These are phyloP conservation scores for Sisymbrium irio DNA, from an alignment of 345 rosid genomes.

Conservation along the genomic window DNA sequence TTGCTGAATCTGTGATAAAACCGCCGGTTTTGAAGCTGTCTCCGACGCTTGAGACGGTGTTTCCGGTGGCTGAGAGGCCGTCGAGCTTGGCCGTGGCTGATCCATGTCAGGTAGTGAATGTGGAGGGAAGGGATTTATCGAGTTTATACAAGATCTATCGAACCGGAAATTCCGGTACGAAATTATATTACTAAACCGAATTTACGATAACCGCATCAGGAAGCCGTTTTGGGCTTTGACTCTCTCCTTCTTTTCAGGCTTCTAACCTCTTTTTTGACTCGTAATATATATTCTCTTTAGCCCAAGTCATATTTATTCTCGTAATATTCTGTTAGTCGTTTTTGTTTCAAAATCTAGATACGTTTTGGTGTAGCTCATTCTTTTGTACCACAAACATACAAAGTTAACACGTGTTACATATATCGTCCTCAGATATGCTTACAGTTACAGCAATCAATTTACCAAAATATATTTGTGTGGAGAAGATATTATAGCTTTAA, in stretches of 20 bases:
- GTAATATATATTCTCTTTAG: background rate
- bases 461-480: background rate
- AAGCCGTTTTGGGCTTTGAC: background rate
- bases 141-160: constrained; percentile 14
- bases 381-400: background rate
- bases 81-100: constrained; percentile 29
- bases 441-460: background rate
- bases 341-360: background rate
- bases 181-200: background rate
- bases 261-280: background rate
- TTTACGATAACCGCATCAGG: background rate
- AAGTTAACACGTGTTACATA: background rate
- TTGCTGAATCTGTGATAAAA: constrained; percentile 19
- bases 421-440: background rate
- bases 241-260: background rate
- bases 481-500: background rate
- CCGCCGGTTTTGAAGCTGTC: constrained; percentile 17
- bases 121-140: constrained; percentile 29
- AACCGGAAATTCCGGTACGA: constrained; percentile 7
- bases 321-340: background rate
- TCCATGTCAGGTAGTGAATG: constrained; percentile 24
- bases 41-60: constrained; percentile 19
- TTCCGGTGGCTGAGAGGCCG: constrained; percentile 38
- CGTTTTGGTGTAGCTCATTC: background rate
- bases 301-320: no score